These are phyloP conservation scores for Juglanconis oblonga DNA, from an alignment of 2,329 filamentous ascomycete species.

Conservation along the genomic window DNA sequence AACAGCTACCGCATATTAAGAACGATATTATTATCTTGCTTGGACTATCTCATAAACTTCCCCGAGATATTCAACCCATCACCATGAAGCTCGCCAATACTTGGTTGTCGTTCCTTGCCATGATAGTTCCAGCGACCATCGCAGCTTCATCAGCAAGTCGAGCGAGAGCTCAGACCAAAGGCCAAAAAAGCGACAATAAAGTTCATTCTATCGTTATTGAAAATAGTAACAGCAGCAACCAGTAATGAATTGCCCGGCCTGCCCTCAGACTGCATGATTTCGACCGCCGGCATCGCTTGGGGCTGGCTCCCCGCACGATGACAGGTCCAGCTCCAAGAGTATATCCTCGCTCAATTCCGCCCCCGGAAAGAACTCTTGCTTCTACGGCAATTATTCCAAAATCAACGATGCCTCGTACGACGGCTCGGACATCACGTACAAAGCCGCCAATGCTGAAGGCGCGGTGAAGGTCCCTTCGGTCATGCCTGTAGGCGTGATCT, in stretches of 20 bases:
- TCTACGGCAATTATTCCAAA: constrained; percentile 23
- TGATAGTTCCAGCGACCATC: no score
- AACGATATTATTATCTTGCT: no score
- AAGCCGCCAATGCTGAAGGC: constrained; percentile 18
- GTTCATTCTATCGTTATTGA: no score
- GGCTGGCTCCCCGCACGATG: constrained; percentile 26
- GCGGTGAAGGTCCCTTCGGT: constrained; percentile 23
- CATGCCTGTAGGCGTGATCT: constrained; percentile 22
- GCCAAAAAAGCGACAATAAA: no score
- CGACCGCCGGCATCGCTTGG: constrained; percentile 20
- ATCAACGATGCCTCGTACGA: constrained; percentile 21
- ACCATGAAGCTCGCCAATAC: no score
- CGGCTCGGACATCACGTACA: constrained; percentile 17
- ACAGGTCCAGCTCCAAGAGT: constrained; percentile 15
- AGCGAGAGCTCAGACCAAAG: no score
- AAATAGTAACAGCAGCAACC: background rate
- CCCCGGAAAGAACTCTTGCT: constrained; percentile 21
- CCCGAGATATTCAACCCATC: no score
- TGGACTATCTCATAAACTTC: no score
- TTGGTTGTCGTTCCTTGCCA: no score
- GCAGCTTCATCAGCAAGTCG: no score
- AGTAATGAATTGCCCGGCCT: background rate
- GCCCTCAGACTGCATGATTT: background rate
- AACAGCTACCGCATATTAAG: no score
- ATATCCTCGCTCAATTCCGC: constrained; percentile 15